A percentile compares a stretch with the other conserved stretches of the same genome.
Conservation (phyloP, 495 filamentous ascomycete species). For the Hypoxylon cercidicola region DNA sequence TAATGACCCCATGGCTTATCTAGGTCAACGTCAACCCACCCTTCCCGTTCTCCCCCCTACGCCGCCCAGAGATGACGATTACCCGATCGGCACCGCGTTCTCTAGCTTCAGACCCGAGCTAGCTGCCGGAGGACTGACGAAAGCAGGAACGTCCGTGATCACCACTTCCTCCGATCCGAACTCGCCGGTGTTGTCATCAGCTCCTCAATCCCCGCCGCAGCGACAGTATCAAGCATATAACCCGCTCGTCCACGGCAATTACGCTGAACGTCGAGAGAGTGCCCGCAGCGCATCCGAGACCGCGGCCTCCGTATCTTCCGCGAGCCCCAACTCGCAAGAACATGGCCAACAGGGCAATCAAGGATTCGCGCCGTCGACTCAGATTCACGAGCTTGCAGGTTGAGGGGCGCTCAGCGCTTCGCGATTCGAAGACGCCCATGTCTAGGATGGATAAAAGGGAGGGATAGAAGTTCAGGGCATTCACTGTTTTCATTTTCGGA, state of each 20-base stretch:
- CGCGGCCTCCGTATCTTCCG: not conserved
- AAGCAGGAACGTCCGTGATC: not conserved
- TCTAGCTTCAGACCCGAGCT: constrained; percentile 17
- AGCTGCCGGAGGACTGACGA: constrained; percentile 10
- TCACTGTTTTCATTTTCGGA: no score
- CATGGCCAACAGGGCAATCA: not conserved
- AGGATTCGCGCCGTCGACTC: not conserved
- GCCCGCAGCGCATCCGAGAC: not conserved
- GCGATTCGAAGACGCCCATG: not conserved
- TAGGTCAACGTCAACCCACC: not conserved
- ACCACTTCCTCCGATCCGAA: not conserved
- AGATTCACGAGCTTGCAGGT: not conserved
- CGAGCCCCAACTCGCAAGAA: not conserved
- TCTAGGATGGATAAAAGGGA: no score
- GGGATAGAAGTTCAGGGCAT: no score
- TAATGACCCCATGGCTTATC: not conserved
- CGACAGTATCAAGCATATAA: constrained; percentile 27
- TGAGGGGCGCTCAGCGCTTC: not conserved
- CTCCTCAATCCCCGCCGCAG: constrained; percentile 5
- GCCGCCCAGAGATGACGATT: not conserved
- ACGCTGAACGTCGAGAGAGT: constrained; percentile 19
- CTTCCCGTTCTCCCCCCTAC: not conserved
- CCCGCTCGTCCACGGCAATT: constrained; percentile 31
- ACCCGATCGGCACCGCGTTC: constrained; percentile 1
- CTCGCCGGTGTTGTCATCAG: not conserved